Conservation (phyloP, 2,329 filamentous ascomycete genomes). For the Amesomyces nigricolor region DNA sequence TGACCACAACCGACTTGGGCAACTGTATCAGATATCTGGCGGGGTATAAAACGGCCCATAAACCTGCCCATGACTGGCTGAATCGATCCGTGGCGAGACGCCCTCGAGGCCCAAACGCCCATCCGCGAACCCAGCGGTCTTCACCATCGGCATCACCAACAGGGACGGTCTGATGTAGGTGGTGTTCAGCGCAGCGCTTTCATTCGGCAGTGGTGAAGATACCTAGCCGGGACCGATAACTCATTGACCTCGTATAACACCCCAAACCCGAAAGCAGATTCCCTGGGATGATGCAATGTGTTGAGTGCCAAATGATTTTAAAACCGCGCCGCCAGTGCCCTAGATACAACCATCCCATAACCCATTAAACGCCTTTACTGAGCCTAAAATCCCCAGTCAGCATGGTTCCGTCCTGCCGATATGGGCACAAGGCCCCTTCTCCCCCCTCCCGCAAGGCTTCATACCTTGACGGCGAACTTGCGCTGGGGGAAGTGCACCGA, state of each 20-base stretch:
- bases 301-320: constrained; percentile 27
- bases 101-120: constrained; percentile 8
- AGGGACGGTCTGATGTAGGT: constrained; percentile 8
- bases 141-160: constrained; percentile 17
- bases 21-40: constrained; percentile 20
- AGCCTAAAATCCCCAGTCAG: constrained; percentile 24
- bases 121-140: constrained; percentile 12
- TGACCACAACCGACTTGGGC: not conserved
- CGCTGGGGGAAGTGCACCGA: constrained; percentile 93
- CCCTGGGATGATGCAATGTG: constrained; percentile 27
- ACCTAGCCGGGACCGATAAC: constrained; percentile 27
- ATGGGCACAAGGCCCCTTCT: not conserved
- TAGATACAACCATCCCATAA: constrained; percentile 27
- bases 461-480: constrained; percentile 98
- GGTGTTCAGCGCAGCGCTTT: constrained; percentile 26
- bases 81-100: constrained; percentile 7
- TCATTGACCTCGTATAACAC: constrained; percentile 28
- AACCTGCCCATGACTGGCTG: constrained; percentile 9
- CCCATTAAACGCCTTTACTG: constrained; percentile 24
- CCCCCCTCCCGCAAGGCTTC: constrained; percentile 24
- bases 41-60: constrained; percentile 11
- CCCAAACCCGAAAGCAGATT: constrained; percentile 27
- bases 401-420: not conserved
- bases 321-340: constrained; percentile 28
- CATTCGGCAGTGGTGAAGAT: constrained; percentile 27